Evolutionary conservation across 2,329 filamentous ascomycete species (phyloP), one percentile per base, ranked within the genome.

Genomic region (Pseudopithomyces maydicus): DNA sequence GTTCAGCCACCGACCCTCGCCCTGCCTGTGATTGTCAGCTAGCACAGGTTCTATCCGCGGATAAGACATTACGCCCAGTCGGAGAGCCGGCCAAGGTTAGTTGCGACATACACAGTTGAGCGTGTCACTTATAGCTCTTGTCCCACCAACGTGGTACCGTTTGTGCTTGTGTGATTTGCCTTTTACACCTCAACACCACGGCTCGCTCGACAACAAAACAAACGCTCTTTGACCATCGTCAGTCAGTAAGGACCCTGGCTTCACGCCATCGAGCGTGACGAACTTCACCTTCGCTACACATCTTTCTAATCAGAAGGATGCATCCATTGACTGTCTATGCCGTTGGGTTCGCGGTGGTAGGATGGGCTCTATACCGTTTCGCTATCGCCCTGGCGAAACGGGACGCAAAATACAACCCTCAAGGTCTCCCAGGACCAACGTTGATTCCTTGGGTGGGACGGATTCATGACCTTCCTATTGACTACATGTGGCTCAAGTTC

Each of bases 401-500:
- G 70, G 76, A 72, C 58, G 68, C 66, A 45, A 73, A 74, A 41
- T 70, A 70, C 62, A 75, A 72, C 51, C 68, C 68, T 44, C 68
- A 66, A 46, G 73, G 73, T 17, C 58, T 77, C 23, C 78, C 79
- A 35, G 79, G 79, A 12, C 79, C 79, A 17, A 65, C 68, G 10
- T 64, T 78, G 43, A 52, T 74, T n/a, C 73, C 73, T 20, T 75
- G 70, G 69, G 33, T 75, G 33, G 73, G 73, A 23, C 70, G 73
- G 7, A 66, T 75, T 41, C 72, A 75, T 54, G 72, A 75, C 46
- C 65, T 75, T 14, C 73, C 72, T 5, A 74, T 74, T 26, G 59
- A 74, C 32, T 74, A 71, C 59, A 74, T 75, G 72, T 85, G 82
- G 82, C 64, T 84, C 59, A 84, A 84, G 74, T 82, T 84, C 66